A percentile compares a stretch with the other conserved stretches of the same genome.
phyloP scores from a whole-genome alignment of 768 basidiomycete species.

The Leccinellum luteum region DNA sequence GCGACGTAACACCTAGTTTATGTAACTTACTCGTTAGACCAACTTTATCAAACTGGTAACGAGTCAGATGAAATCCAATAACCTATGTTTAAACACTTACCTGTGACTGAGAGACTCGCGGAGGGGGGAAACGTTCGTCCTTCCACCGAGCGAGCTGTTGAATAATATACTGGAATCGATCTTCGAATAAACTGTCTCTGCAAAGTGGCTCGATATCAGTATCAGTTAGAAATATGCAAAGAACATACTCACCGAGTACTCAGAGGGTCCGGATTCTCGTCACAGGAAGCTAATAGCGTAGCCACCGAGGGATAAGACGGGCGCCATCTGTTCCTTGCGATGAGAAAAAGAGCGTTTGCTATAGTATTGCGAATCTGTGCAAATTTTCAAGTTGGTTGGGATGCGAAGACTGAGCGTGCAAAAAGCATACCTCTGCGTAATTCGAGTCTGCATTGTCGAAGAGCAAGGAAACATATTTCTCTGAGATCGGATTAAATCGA shows the following conservation, averaged over 20 bases:
- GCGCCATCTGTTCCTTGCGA: slow-evolving; percentile 62
- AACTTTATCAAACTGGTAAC: slow-evolving; percentile 76
- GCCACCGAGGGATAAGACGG: slow-evolving; percentile 59
- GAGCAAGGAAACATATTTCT: slow-evolving; percentile 65
- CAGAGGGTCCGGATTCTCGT: slow-evolving; percentile 52
- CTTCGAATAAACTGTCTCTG: slow-evolving; percentile 56
- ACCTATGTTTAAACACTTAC: slow-evolving; percentile 31
- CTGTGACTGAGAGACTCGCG: slow-evolving; percentile 80
- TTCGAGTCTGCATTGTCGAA: slow-evolving; percentile 77
- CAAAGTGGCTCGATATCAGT: background rate
- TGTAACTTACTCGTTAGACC: slow-evolving; percentile 66
- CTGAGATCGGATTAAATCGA: slow-evolving; percentile 64
- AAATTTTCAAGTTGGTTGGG: slow-evolving; percentile 1
- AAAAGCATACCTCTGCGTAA: slow-evolving; percentile 70
- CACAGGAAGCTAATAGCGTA: slow-evolving; percentile 57
- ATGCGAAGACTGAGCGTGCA: background rate
- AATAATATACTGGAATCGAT: slow-evolving; percentile 55
- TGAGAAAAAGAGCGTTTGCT: slow-evolving; percentile 58
- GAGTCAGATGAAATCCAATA: slow-evolving; percentile 11
- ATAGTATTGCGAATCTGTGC: slow-evolving; percentile 66
- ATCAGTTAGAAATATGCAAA: background rate
- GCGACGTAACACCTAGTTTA: background rate
- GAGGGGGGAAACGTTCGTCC: slow-evolving; percentile 76
- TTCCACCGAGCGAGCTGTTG: slow-evolving; percentile 65
- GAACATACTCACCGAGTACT: slow-evolving; percentile 46